Conservation (phyloP, 345 rosid genomes). For the Gynandropsis gynandra region DNA sequence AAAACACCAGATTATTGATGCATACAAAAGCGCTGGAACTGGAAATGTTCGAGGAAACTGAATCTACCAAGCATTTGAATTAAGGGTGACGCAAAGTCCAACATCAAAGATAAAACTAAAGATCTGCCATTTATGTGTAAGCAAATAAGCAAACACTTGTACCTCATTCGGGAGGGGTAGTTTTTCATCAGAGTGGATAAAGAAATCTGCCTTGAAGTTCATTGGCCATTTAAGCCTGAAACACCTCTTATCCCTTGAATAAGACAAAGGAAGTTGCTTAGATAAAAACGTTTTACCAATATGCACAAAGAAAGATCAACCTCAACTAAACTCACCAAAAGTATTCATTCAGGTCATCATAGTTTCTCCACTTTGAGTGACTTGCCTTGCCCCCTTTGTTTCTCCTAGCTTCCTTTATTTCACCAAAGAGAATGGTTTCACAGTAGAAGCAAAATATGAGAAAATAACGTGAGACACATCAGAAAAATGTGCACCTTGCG, state of each 20-base stretch:
- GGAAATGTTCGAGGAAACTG: not conserved
- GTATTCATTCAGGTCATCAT: slow-evolving; percentile 95
- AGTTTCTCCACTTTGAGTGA: slow-evolving; percentile 97
- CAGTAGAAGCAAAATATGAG: slow-evolving; percentile 4
- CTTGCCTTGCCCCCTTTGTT: slow-evolving; percentile 81
- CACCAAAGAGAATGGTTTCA: slow-evolving; percentile 20
- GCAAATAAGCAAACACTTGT: not conserved
- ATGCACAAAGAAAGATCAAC: slow-evolving; percentile 15
- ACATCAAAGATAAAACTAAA: not conserved
- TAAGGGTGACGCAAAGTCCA: slow-evolving; percentile 1
- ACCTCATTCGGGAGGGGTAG: slow-evolving; percentile 35
- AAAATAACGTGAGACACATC: not conserved
- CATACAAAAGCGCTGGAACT: not conserved
- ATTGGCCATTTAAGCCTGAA: slow-evolving; percentile 69
- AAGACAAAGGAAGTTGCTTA: slow-evolving; percentile 15
- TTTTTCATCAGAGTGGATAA: slow-evolving; percentile 48
- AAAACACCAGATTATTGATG: not conserved
- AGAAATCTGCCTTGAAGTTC: slow-evolving; percentile 57
- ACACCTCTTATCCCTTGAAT: slow-evolving; percentile 69
- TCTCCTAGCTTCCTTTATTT: slow-evolving; percentile 71
- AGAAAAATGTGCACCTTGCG: slow-evolving; percentile 45
- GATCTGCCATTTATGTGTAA: not conserved
- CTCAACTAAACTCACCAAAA: slow-evolving; percentile 60
- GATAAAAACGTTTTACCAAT: slow-evolving; percentile 1
- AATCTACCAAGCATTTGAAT: not conserved